Evolutionary conservation across 805 yeast genomes (phyloP).

Genomic region (Lipomyces orientalis): DNA sequence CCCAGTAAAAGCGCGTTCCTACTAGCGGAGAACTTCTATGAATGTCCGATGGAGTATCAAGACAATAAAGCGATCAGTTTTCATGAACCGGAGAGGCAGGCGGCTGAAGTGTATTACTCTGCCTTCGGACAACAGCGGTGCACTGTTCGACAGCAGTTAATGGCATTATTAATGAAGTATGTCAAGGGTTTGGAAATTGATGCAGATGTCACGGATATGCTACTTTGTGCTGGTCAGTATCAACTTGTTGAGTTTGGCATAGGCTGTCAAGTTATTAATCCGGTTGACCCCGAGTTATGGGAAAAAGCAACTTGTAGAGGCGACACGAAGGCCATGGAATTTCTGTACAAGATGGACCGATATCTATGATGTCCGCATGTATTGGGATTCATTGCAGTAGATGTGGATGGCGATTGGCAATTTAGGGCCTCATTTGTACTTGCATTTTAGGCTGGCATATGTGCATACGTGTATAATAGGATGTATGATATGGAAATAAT

Average conservation of each 20-base stretch:
- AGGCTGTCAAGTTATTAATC: constrained; percentile 5
- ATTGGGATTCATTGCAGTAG: background rate
- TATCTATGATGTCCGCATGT: background rate
- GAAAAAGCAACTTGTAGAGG: constrained; percentile 27
- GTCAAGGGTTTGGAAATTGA: constrained; percentile 15
- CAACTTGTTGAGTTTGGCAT: constrained; percentile 19
- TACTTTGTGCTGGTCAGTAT: constrained; percentile 21
- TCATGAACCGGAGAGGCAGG: background rate
- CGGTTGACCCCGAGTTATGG: constrained; percentile 23
- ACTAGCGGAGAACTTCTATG: constrained; percentile 24
- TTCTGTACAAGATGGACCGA: constrained; percentile 16
- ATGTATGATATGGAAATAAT: background rate
- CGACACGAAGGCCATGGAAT: constrained; percentile 22
- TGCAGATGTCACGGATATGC: constrained; percentile 22
- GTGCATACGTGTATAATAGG: background rate
- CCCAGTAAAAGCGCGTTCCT: constrained; percentile 14
- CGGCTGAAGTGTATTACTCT: background rate
- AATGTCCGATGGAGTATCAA: background rate
- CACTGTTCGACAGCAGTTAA: background rate
- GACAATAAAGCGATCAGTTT: background rate
- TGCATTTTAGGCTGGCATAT: background rate
- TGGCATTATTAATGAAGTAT: constrained; percentile 10
- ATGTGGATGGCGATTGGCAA: background rate
- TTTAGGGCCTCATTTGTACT: background rate
- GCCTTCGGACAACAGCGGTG: constrained; percentile 8